A percentile compares a stretch with the other conserved stretches of the same genome.
Conservation (phyloP, 768 basidiomycete species). For the Infundibulicybe gibba region DNA sequence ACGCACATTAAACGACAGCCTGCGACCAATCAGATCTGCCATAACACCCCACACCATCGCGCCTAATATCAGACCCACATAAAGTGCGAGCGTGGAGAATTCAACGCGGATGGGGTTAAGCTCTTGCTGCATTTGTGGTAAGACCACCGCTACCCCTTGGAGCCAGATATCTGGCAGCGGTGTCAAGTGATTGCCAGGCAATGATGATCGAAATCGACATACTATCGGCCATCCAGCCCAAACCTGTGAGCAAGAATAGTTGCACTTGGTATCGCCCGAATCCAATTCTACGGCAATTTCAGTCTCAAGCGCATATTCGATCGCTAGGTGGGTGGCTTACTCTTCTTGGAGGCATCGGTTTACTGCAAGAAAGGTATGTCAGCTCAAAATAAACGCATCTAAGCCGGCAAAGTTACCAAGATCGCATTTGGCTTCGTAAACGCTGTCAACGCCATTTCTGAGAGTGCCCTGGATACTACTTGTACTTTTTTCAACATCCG, state of each 20-base stretch:
- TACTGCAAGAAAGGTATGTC: conserved; percentile 19
- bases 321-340: conserved; percentile 17
- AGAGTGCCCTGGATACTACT: too few relatives aligned
- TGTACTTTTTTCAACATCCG: too few relatives aligned
- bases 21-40: conserved; percentile 46
- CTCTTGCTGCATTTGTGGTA: conserved; percentile 39
- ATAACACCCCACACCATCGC: conserved; percentile 46
- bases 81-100: conserved; percentile 43
- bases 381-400: too few relatives aligned
- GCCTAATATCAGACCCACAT: conserved; percentile 45
- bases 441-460: not conserved
- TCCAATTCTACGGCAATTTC: conserved; percentile 31
- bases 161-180: conserved; percentile 34
- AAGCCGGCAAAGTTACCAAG: not conserved
- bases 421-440: not conserved
- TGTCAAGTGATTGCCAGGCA: not conserved
- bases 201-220: conserved; percentile 8
- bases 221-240: conserved; percentile 52
- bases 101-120: conserved; percentile 38
- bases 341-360: conserved; percentile 44
- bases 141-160: conserved; percentile 42
- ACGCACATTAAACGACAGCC: conserved; percentile 37
- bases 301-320: not conserved
- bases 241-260: conserved; percentile 40
- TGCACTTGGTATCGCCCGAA: conserved; percentile 48